Conservation (phyloP, 1,139 yeast genomes). For the Geotrichum australiense region DNA sequence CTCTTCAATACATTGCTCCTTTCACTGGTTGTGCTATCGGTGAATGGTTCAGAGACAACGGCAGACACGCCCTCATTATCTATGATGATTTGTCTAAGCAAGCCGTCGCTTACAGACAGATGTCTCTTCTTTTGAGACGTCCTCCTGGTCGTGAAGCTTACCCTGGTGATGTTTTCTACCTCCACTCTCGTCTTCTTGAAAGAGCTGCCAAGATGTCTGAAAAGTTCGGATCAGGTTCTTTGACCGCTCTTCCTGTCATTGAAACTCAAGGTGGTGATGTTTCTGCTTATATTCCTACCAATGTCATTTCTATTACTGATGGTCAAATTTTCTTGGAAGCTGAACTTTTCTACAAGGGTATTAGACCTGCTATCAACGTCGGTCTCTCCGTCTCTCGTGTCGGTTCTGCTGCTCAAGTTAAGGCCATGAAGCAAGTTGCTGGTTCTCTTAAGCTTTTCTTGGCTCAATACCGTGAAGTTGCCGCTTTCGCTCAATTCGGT, state of each 20-base stretch:
- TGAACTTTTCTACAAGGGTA: conserved; percentile 99
- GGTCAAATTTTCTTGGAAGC: conserved; percentile 99
- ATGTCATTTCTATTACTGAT: conserved; percentile 94
- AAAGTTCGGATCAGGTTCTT: conserved; percentile 84
- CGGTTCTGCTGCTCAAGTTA: conserved; percentile 99
- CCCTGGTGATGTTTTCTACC: conserved; percentile 97
- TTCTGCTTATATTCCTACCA: conserved; percentile 95
- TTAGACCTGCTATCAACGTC: conserved; percentile 99
- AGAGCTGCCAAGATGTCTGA: conserved; percentile 98
- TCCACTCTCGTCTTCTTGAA: conserved; percentile 92
- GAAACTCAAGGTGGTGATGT: conserved; percentile 99
- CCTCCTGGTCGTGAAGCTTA: conserved; percentile 97
- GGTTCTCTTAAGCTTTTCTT: conserved; percentile 99
- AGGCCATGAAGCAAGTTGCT: conserved; percentile 99
- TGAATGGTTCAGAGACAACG: conserved; percentile 99
- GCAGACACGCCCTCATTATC: conserved; percentile 93
- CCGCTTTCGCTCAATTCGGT: conserved; percentile 99
- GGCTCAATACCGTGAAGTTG: conserved; percentile 99
- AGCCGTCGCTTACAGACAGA: conserved; percentile 99
- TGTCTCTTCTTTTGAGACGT: conserved; percentile 94
- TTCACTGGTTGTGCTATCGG: conserved; percentile 99
- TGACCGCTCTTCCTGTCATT: conserved; percentile 93
- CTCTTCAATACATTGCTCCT: conserved; percentile 99
- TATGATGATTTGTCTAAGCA: conserved; percentile 98
- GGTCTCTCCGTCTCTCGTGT: conserved; percentile 99